A percentile compares a stretch with the other conserved stretches of the same genome.
phyloP scores from a whole-genome alignment of 495 filamentous ascomycete species.

The Penicillium lividum region DNA sequence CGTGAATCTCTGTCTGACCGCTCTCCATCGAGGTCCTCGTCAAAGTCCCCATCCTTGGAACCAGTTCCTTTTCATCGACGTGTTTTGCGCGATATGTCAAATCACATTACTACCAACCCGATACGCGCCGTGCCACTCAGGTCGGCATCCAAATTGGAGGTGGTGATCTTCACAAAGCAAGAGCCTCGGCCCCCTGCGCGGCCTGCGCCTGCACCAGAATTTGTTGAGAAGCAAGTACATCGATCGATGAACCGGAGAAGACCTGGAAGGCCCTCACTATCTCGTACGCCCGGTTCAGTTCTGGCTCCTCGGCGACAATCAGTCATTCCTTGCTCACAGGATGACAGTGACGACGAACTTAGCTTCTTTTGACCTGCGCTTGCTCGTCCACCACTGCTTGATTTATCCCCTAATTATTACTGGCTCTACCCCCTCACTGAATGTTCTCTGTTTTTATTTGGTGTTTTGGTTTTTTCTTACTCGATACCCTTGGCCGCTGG shows the following conservation, averaged over 20 bases:
- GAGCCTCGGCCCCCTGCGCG: constrained; percentile 1
- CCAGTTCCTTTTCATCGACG: constrained; percentile 12
- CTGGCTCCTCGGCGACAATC: constrained; percentile 7
- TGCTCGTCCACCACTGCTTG: background rate
- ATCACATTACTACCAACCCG: constrained; percentile 7
- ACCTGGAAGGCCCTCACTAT: constrained; percentile 16
- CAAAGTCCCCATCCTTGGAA: constrained; percentile 15
- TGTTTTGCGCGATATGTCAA: constrained; percentile 24
- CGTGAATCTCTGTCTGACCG: background rate
- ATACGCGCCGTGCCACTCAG: background rate
- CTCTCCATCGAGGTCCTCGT: background rate
- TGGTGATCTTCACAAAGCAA: constrained; percentile 40
- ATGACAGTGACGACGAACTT: constrained; percentile 48
- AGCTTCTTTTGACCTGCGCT: constrained; percentile 39
- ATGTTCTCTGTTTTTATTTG: background rate
- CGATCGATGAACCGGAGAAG: constrained; percentile 24
- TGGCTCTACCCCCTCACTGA: background rate
- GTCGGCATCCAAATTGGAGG: constrained; percentile 30
- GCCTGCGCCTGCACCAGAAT: constrained; percentile 5
- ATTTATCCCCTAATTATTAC: background rate
- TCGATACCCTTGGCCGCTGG: background rate
- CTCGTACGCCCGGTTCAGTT: background rate
- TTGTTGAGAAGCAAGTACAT: constrained; percentile 21
- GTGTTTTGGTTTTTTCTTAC: background rate
- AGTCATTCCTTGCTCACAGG: constrained; percentile 35